Evolutionary conservation across 2,329 filamentous ascomycete species (phyloP).

Genomic region (Sphaerulina vaccinii): DNA sequence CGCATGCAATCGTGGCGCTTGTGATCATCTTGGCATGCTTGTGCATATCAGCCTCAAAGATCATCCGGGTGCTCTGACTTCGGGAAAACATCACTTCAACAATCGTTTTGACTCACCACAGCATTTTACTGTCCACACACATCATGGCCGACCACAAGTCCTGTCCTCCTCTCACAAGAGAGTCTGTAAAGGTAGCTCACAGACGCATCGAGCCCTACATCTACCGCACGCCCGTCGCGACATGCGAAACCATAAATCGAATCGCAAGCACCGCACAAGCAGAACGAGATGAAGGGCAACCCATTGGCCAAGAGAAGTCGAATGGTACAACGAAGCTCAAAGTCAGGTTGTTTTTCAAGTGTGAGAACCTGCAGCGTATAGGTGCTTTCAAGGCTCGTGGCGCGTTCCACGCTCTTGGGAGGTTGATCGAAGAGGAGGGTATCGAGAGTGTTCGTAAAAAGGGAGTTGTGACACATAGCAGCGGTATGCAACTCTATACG

Average conservation of each 20-base stretch:
- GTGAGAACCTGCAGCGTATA: constrained; percentile 86
- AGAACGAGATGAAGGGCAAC: constrained; percentile 23
- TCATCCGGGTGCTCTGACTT: neutral
- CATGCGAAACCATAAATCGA: constrained; percentile 69
- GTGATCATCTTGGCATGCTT: neutral
- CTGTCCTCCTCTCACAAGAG: constrained; percentile 66
- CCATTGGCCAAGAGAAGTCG: constrained; percentile 10
- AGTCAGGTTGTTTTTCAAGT: constrained; percentile 86
- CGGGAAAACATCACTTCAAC: neutral
- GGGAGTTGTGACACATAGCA: constrained; percentile 88
- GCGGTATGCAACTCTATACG: constrained; percentile 56
- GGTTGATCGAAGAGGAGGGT: constrained; percentile 62
- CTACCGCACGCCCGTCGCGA: constrained; percentile 80
- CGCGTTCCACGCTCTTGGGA: constrained; percentile 79
- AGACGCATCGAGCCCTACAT: constrained; percentile 70
- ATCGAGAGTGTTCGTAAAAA: constrained; percentile 58
- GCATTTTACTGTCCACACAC: neutral
- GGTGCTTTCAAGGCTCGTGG: constrained; percentile 92
- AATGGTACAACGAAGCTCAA: constrained; percentile 56
- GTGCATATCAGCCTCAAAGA: neutral
- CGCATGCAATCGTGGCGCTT: too few species aligned
- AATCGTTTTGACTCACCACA: neutral
- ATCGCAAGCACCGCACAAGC: constrained; percentile 72
- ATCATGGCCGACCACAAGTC: constrained; percentile 48
- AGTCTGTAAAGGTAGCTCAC: constrained; percentile 71